phyloP scores from a whole-genome alignment of 148 eudicot species.

The Camellia lanceoleosa region DNA sequence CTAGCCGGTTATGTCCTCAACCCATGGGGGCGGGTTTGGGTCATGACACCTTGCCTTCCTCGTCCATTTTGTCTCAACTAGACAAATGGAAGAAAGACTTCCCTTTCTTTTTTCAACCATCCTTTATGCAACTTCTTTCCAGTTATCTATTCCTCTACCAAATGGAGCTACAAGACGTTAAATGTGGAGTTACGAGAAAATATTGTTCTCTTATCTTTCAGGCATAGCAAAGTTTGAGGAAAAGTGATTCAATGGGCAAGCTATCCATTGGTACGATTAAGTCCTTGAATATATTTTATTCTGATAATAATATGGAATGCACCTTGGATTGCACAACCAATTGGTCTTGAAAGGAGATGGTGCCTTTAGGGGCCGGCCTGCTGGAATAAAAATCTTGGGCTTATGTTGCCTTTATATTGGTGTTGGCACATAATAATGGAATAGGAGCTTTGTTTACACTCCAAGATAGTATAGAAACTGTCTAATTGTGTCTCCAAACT shows the following conservation, averaged over 20 bases:
- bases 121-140: background rate
- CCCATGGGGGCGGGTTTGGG: no score
- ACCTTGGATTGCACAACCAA: background rate
- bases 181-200: background rate
- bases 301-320: background rate
- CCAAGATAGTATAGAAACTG: background rate
- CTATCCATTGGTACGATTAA: slow-evolving; percentile 2
- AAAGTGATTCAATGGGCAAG: slow-evolving; percentile 12
- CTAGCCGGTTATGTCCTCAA: no score
- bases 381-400: background rate
- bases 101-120: background rate
- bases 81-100: background rate
- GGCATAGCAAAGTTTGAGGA: background rate
- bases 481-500: background rate
- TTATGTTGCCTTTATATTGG: background rate
- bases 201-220: background rate
- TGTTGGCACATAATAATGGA: background rate
- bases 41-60: background rate
- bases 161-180: background rate
- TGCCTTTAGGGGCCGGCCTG: background rate
- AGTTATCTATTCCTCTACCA: background rate
- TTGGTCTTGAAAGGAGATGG: background rate
- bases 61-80: background rate
- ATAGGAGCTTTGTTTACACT: background rate
- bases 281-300: background rate